Evolutionary conservation across 2,329 filamentous ascomycete genomes (phyloP), one percentile per base, ranked within the genome.

Genomic region (Cercospora beticola): DNA sequence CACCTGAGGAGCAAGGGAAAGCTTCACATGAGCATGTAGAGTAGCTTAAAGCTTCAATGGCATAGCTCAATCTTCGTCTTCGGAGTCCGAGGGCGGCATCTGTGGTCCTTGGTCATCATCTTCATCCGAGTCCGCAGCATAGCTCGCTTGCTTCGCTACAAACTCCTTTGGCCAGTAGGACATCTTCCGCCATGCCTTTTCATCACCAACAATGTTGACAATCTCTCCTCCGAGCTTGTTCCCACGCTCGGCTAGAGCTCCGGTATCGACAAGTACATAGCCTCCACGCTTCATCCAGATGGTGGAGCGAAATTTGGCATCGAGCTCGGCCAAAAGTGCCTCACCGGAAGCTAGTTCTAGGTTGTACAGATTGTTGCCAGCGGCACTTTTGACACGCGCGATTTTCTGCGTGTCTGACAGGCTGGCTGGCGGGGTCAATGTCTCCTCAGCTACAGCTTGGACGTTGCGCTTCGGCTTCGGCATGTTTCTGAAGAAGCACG

Each of bases 261-360:
- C 84, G 26, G 87, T 90, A 73, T 98, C 92, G 14, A 97, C 86
- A 10, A 98, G 82, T 31, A 97, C 93, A 79, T 90, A 98, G 0
- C 93, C 92, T 31, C 93, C 92, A 18, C 93, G 89, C 80, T 92
- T 94, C 79, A 98, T 91, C 92, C 93, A 98, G 71, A 98, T 92
- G 2, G 92, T 95, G 72, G 92, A 95, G 70, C 94, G 91, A 78
- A 98, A 97, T 49, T 89, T 89, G 28, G 92, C 84, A 9, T 92
- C 90, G 21, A 99, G 87, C 83, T 97, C 93, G 23, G 93, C 90
- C 18, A 96, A 83, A 46, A 94, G 80, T 6, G 85, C 82, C 75
- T 88, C 86, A 68, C 87, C 86, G 74, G 85, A 85, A 26, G 94
- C 89, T 31, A 94, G 83, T 77, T 90, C 86, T 77, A 94, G 92